Conservation (phyloP, 129 eudicot genomes). For the Scalesia atractyloides region DNA sequence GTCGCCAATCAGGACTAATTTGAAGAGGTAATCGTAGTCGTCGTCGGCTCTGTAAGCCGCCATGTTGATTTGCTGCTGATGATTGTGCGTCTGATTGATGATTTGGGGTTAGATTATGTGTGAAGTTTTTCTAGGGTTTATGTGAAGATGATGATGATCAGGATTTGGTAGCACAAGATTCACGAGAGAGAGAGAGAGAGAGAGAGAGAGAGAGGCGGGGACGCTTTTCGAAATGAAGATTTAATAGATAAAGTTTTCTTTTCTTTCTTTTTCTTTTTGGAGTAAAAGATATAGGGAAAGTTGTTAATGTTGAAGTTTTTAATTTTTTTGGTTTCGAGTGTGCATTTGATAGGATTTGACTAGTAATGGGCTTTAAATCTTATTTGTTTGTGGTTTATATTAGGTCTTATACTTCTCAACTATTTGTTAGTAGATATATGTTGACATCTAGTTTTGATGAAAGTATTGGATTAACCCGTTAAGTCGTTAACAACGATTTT, state of each 20-base stretch:
- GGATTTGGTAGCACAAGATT: conserved; percentile 3
- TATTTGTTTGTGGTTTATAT: too few species aligned
- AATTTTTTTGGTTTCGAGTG: neutral
- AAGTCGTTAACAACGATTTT: too few species aligned
- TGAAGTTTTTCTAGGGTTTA: neutral
- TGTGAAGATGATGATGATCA: neutral
- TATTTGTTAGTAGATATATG: too few species aligned
- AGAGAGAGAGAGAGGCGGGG: conserved; percentile 16
- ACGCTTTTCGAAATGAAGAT: conserved; percentile 12
- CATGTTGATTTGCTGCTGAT: neutral
- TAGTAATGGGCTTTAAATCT: too few species aligned
- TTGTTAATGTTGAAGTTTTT: neutral
- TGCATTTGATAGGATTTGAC: too few species aligned
- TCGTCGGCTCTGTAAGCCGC: conserved; percentile 22
- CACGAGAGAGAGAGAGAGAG: conserved; percentile 3
- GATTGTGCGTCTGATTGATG: neutral
- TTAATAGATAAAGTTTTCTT: neutral
- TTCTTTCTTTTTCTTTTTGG: neutral
- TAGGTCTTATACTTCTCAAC: too few species aligned
- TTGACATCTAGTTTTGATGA: too few species aligned
- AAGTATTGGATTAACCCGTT: too few species aligned
- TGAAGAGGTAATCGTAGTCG: conserved; percentile 12
- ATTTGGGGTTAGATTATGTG: neutral
- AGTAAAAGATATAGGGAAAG: neutral
- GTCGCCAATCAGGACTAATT: conserved; percentile 1